phyloP scores from a whole-genome alignment of 2,329 filamentous ascomycete species.

The Aureobasidium melanogenum region DNA sequence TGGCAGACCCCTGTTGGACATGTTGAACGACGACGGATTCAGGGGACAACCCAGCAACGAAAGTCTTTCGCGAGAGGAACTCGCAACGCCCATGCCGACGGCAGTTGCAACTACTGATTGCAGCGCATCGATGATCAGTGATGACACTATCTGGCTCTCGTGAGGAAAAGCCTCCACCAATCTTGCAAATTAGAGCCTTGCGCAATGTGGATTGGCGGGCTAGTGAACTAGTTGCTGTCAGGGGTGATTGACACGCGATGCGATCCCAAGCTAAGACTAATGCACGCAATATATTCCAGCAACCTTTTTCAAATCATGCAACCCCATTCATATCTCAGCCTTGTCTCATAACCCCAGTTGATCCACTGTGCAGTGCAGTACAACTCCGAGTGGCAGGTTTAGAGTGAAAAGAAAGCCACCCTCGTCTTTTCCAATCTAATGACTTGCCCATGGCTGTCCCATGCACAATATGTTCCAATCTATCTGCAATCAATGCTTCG shows the following conservation, averaged over 20 bases:
- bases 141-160: background rate
- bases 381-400: background rate
- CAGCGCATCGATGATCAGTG: background rate
- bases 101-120: constrained; percentile 4
- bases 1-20: constrained; percentile 4
- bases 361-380: background rate
- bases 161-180: background rate
- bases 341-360: constrained; percentile 1
- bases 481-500: background rate
- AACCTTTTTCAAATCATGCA: constrained; percentile 7
- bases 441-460: background rate
- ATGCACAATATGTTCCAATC: background rate
- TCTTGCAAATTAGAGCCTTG: constrained; percentile 3
- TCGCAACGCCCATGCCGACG: background rate
- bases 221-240: background rate
- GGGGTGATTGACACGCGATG: background rate
- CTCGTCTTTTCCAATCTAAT: background rate
- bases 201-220: constrained; percentile 4
- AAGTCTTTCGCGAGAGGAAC: background rate
- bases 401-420: background rate
- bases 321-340: background rate
- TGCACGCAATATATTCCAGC: constrained; percentile 7
- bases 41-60: constrained; percentile 1
- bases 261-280: background rate
- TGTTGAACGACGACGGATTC: background rate